Conservation (phyloP, 257 asterid species). For the Nicotiana knightiana region DNA sequence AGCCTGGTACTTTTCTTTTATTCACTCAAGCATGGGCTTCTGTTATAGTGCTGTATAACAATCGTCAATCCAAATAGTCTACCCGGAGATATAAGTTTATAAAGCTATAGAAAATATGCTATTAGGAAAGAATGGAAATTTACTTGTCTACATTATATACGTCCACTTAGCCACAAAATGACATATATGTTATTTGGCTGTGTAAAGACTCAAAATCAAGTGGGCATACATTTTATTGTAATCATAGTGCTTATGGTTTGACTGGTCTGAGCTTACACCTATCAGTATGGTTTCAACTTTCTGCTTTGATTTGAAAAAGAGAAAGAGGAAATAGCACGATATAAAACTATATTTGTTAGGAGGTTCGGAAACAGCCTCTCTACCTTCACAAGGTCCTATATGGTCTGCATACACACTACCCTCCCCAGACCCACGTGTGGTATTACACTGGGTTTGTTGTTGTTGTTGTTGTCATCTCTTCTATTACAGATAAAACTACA, state of each 20-base stretch:
- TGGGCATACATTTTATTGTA: neutral
- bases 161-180: neutral
- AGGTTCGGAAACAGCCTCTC: too few relatives aligned
- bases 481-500: neutral
- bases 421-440: too few relatives aligned
- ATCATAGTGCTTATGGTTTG: neutral
- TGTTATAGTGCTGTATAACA: neutral
- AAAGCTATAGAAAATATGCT: neutral
- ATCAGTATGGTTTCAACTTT: neutral
- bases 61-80: neutral
- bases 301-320: neutral
- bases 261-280: neutral
- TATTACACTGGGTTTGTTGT: too few relatives aligned
- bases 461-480: neutral
- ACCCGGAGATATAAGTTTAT: neutral
- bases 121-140: neutral
- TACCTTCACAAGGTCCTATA: too few relatives aligned
- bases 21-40: neutral
- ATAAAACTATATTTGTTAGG: neutral
- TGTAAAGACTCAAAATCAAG: neutral
- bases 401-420: too few relatives aligned
- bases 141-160: neutral
- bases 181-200: neutral
- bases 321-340: neutral
- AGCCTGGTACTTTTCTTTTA: conserved; percentile 18